phyloP scores from a whole-genome alignment of 1,139 yeast genomes.

The Debaryomyces singareniensis region DNA sequence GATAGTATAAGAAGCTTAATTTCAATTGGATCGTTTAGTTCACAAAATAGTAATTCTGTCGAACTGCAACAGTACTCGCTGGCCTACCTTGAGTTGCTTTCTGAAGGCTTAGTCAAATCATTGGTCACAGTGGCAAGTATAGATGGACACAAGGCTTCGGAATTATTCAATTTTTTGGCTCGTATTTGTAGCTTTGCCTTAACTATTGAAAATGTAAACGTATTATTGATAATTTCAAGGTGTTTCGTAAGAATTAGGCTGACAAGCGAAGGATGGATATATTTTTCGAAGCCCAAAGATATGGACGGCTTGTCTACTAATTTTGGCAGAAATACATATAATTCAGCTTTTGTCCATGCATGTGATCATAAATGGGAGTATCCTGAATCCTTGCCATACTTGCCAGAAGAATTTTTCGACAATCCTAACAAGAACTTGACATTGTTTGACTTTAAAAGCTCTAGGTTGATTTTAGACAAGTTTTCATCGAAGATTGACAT shows the following conservation, averaged over 20 bases:
- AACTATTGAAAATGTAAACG: constrained; percentile 17
- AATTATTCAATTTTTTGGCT: constrained; percentile 21
- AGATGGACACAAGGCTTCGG: constrained; percentile 23
- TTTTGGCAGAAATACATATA: constrained; percentile 42
- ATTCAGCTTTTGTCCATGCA: constrained; percentile 12
- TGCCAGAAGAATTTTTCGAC: constrained; percentile 38
- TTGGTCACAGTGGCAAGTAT: constrained; percentile 21
- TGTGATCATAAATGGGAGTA: constrained; percentile 42
- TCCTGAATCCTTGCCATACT: constrained; percentile 50
- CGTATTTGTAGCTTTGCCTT: constrained; percentile 23
- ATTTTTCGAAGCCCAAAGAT: constrained; percentile 51
- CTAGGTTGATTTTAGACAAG: constrained; percentile 8
- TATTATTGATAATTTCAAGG: constrained; percentile 46
- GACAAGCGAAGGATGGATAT: constrained; percentile 40
- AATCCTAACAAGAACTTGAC: constrained; percentile 18
- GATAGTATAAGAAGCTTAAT: constrained; percentile 16
- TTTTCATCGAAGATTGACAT: constrained; percentile 32
- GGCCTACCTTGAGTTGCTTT: constrained; percentile 16
- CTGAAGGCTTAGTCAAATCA: constrained; percentile 26
- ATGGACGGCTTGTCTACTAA: constrained; percentile 63
- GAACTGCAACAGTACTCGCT: constrained; percentile 1
- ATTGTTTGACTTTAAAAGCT: constrained; percentile 9
- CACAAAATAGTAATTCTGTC: constrained; percentile 4
- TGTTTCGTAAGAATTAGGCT: constrained; percentile 51
- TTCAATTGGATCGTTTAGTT: constrained; percentile 14